phyloP scores from a whole-genome alignment of 1,284 basidiomycete species.

The Ustilago curta region DNA sequence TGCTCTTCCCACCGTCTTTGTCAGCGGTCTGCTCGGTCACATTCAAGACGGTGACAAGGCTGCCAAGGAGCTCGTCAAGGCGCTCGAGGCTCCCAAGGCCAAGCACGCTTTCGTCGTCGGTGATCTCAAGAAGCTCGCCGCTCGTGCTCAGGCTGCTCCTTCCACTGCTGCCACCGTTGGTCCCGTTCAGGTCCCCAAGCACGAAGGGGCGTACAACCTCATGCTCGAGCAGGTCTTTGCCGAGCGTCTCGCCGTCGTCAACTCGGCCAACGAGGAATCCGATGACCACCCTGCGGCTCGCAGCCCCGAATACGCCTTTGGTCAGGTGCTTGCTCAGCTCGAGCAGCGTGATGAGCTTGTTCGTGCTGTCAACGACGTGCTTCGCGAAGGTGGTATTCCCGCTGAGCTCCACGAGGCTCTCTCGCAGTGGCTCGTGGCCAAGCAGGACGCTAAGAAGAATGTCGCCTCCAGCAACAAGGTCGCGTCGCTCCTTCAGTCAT shows the following conservation, averaged over 20 bases:
- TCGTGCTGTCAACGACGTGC: constrained; percentile 55
- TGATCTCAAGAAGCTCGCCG: constrained; percentile 68
- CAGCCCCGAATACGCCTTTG: constrained; percentile 91
- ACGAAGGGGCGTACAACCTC: constrained; percentile 91
- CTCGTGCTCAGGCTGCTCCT: constrained; percentile 62
- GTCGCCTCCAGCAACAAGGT: constrained; percentile 51
- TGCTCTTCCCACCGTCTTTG: constrained; percentile 49
- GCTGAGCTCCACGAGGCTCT: constrained; percentile 58
- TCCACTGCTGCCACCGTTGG: constrained; percentile 18
- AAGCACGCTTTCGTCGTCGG: constrained; percentile 68
- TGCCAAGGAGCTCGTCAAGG: constrained; percentile 51
- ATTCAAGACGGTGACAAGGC: constrained; percentile 55
- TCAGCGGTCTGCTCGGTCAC: constrained; percentile 59
- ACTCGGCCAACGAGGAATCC: constrained; percentile 70
- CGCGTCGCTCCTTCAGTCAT: constrained; percentile 73
- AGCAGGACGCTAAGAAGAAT: constrained; percentile 52
- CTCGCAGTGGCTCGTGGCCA: constrained; percentile 53
- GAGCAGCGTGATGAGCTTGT: constrained; percentile 62
- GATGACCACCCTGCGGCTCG: constrained; percentile 74
- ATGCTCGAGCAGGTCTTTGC: constrained; percentile 86
- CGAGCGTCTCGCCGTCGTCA: constrained; percentile 85
- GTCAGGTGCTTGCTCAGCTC: constrained; percentile 85
- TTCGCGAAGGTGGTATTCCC: constrained; percentile 50
- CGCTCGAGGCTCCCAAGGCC: constrained; percentile 41
- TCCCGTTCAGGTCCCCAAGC: constrained; percentile 76